Evolutionary conservation across 805 yeast species (phyloP).

Genomic region (Saccharomycopsis selenospora): DNA sequence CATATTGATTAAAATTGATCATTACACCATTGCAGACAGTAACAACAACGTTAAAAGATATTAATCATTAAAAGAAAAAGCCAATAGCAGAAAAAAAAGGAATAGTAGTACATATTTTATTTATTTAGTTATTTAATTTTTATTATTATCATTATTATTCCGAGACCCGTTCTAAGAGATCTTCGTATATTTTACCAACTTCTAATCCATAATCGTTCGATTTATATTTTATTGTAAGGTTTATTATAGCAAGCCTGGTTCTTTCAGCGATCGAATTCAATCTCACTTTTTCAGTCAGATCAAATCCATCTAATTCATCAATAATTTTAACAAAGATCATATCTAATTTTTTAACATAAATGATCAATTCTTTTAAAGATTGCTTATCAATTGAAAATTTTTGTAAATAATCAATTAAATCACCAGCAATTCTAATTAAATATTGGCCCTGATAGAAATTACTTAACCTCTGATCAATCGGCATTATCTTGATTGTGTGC

Average conservation of each 20-base stretch:
- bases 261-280: conserved; percentile 47
- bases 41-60: conserved; percentile 47
- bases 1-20: conserved; percentile 54
- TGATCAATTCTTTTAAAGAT: conserved; percentile 32
- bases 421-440: conserved; percentile 57
- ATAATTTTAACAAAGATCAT: conserved; percentile 33
- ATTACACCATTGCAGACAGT: conserved; percentile 74
- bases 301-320: conserved; percentile 31
- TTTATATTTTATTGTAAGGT: conserved; percentile 28
- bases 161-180: conserved; percentile 32
- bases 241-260: conserved; percentile 37
- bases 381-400: conserved; percentile 32
- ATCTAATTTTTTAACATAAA: conserved; percentile 35
- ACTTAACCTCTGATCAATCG: conserved; percentile 13
- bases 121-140: too few species aligned
- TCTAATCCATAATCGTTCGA: conserved; percentile 40
- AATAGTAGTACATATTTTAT: too few species aligned
- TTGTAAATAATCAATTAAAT: conserved; percentile 52
- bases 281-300: conserved; percentile 43
- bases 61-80: too few species aligned
- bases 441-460: conserved; percentile 56
- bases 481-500: conserved; percentile 41
- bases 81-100: too few species aligned
- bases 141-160: neutral
- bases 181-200: conserved; percentile 37